Conservation (phyloP, 495 filamentous ascomycete genomes). For the Daldinia concentrica region DNA sequence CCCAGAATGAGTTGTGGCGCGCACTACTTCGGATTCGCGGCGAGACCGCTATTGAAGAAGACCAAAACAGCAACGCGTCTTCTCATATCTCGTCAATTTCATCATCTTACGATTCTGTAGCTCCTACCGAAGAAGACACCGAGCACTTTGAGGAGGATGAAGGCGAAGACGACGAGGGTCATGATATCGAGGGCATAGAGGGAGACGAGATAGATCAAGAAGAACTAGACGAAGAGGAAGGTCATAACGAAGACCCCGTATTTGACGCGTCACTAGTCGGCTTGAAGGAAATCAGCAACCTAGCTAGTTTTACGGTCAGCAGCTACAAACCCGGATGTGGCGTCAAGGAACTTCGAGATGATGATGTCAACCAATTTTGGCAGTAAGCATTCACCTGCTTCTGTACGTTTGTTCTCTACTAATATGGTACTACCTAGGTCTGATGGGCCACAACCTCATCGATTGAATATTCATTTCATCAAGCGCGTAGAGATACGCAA, state of each 20-base stretch:
- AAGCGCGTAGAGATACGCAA: slow-evolving; percentile 86
- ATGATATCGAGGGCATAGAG: slow-evolving; percentile 19
- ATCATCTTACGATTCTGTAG: neutral
- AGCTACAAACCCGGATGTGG: slow-evolving; percentile 92
- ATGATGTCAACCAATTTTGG: slow-evolving; percentile 86
- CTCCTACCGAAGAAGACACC: slow-evolving; percentile 7
- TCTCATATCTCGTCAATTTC: neutral
- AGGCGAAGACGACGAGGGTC: slow-evolving; percentile 6
- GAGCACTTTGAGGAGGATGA: slow-evolving; percentile 22
- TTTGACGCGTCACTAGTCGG: slow-evolving; percentile 61
- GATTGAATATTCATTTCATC: slow-evolving; percentile 94
- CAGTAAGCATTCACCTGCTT: slow-evolving; percentile 62
- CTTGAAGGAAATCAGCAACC: slow-evolving; percentile 91
- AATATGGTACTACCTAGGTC: slow-evolving; percentile 60
- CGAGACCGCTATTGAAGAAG: neutral
- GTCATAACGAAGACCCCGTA: slow-evolving; percentile 24
- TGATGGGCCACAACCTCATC: slow-evolving; percentile 94
- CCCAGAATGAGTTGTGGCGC: neutral
- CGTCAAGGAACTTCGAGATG: slow-evolving; percentile 81
- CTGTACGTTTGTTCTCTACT: slow-evolving; percentile 1
- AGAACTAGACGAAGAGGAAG: slow-evolving; percentile 36
- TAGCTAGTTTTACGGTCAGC: slow-evolving; percentile 92
- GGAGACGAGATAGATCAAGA: slow-evolving; percentile 36
- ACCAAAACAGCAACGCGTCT: neutral
- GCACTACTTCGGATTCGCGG: neutral